Conservation (phyloP, 2,329 filamentous ascomycete species). For the Colletotrichum incanum region DNA sequence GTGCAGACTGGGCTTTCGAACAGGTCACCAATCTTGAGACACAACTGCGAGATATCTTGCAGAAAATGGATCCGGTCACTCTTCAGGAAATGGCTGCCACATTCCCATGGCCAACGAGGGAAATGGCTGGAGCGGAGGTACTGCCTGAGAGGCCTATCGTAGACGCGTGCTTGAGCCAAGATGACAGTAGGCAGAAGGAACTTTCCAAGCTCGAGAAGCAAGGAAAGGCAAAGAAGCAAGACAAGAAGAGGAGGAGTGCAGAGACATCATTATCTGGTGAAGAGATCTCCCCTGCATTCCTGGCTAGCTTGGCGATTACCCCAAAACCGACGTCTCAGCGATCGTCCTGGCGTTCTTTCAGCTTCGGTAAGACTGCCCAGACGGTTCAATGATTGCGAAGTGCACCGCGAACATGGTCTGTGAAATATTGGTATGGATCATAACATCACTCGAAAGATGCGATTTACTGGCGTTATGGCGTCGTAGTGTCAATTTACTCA, state of each 20-base stretch:
- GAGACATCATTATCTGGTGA: not conserved
- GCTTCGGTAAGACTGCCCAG: not conserved
- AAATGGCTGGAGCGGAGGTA: conserved; percentile 54
- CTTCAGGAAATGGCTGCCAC: conserved; percentile 54
- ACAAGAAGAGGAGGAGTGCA: not conserved
- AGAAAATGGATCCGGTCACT: conserved; percentile 49
- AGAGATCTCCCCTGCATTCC: not conserved
- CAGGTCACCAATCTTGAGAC: conserved; percentile 50
- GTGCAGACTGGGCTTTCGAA: conserved; percentile 51
- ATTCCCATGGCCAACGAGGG: conserved; percentile 55
- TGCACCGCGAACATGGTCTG: no score
- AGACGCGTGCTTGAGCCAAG: conserved; percentile 45
- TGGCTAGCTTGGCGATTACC: not conserved
- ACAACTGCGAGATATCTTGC: conserved; percentile 51
- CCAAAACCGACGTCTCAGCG: not conserved
- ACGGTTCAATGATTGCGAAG: not conserved
- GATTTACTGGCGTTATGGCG: not conserved
- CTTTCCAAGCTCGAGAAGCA: conserved; percentile 49
- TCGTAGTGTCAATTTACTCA: not conserved
- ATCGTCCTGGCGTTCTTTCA: conserved; percentile 10
- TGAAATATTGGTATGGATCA: not conserved
- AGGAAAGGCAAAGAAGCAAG: conserved; percentile 3
- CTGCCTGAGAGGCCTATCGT: conserved; percentile 50
- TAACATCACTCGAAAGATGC: not conserved
- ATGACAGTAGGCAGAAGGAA: conserved; percentile 52